Percentiles rank a stretch among this genome's conserved stretches.
These are phyloP conservation scores for Kurtzmaniella quercitrusa DNA, from an alignment of 1,139 yeast genomes.

Conservation along the genomic window DNA sequence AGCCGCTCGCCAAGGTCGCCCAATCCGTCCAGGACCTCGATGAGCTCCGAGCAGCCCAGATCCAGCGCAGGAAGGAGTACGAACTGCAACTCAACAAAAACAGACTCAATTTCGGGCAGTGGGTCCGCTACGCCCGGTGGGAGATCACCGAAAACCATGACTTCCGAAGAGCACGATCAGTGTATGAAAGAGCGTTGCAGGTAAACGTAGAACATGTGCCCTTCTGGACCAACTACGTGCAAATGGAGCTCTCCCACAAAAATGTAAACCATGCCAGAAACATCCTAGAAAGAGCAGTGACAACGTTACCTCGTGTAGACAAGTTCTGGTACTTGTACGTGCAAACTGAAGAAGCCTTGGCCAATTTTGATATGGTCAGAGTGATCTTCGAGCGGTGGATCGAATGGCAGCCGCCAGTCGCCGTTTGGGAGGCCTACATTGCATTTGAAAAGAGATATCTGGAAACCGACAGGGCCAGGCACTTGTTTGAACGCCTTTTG, in stretches of 20 bases:
- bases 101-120: slow-evolving; percentile 75
- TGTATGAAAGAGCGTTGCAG: slow-evolving; percentile 83
- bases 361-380: slow-evolving; percentile 60
- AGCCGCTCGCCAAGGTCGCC: slow-evolving; percentile 37
- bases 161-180: slow-evolving; percentile 68
- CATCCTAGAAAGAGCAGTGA: slow-evolving; percentile 72
- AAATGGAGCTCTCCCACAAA: slow-evolving; percentile 65
- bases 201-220: slow-evolving; percentile 74
- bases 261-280: slow-evolving; percentile 89
- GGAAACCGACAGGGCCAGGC: slow-evolving; percentile 55
- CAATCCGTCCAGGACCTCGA: slow-evolving; percentile 71
- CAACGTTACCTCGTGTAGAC: slow-evolving; percentile 70
- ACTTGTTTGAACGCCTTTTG: slow-evolving; percentile 54
- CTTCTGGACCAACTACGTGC: slow-evolving; percentile 82
- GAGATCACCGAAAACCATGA: slow-evolving; percentile 77
- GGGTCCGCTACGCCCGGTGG: slow-evolving; percentile 91
- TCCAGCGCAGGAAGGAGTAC: slow-evolving; percentile 72
- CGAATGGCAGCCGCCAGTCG: slow-evolving; percentile 60
- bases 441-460: slow-evolving; percentile 67
- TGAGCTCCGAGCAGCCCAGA: slow-evolving; percentile 72
- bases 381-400: slow-evolving; percentile 77
- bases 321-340: slow-evolving; percentile 85
- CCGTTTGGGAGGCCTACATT: slow-evolving; percentile 74
- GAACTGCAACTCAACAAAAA: slow-evolving; percentile 85
- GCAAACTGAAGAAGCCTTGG: slow-evolving; percentile 76